Evolutionary conservation across 371 early-diverging fungal species (phyloP).

Genomic region (Zancudomyces culisetae): DNA sequence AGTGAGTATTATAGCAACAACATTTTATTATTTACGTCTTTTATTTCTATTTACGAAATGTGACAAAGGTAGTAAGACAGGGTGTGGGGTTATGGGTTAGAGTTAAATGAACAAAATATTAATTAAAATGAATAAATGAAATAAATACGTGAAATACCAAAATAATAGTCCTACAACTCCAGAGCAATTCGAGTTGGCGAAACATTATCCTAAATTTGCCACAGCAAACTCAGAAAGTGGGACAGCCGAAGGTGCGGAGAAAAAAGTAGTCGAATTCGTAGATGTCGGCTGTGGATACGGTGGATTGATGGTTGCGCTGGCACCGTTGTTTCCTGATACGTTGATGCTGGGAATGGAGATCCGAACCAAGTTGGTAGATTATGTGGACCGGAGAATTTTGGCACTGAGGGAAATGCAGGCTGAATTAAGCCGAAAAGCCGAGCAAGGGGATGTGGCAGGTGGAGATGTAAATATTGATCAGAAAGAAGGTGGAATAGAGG

Average conservation of each 20-base stretch:
- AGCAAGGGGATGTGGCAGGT: background rate
- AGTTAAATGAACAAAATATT: too few relatives aligned
- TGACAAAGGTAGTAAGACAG: too few relatives aligned
- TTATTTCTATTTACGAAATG: too few relatives aligned
- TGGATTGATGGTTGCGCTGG: conserved; percentile 75
- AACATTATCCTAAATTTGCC: too few relatives aligned
- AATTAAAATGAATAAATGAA: too few relatives aligned
- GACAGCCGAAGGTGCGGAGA: background rate
- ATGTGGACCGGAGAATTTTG: conserved; percentile 73
- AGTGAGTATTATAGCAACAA: conserved; percentile 31
- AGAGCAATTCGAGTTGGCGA: too few relatives aligned
- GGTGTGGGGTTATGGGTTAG: too few relatives aligned
- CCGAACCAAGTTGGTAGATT: conserved; percentile 88
- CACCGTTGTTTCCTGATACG: conserved; percentile 73
- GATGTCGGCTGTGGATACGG: conserved; percentile 99
- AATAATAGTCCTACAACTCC: too few relatives aligned
- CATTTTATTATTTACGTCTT: background rate
- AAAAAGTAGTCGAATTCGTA: conserved; percentile 67
- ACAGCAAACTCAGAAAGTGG: background rate
- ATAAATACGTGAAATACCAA: too few relatives aligned
- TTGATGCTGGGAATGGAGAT: conserved; percentile 99
- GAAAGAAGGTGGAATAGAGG: conserved; percentile 11
- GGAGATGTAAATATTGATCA: conserved; percentile 11
- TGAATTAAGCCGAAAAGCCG: conserved; percentile 1
- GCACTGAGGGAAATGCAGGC: conserved; percentile 61